Percentiles rank a stretch among this genome's conserved stretches.
phyloP scores from a whole-genome alignment of 129 eudicot species.

The Flaveria robusta region DNA sequence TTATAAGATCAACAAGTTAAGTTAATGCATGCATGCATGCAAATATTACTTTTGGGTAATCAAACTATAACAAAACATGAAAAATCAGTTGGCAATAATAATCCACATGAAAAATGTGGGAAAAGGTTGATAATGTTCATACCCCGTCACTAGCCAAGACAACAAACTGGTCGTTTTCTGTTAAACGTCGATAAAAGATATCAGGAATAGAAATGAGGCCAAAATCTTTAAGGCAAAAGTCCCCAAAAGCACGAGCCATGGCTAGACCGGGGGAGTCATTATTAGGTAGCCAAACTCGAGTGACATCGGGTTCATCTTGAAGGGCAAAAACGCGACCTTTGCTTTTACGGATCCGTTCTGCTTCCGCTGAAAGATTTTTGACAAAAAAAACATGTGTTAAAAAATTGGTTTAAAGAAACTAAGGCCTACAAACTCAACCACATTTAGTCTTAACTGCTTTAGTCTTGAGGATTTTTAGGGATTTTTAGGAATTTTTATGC shows the following conservation, averaged over 20 bases:
- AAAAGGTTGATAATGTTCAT: slow-evolving; percentile 1
- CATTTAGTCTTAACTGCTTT: no score
- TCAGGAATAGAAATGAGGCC: slow-evolving; percentile 85
- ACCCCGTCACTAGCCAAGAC: slow-evolving; percentile 92
- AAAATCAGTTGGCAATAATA: no score
- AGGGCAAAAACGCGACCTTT: slow-evolving; percentile 89
- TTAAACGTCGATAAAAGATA: slow-evolving; percentile 58
- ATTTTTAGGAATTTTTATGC: no score
- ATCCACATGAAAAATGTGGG: background rate
- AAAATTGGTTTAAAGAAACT: background rate
- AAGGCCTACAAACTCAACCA: no score
- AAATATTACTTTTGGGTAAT: no score
- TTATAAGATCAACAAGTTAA: background rate
- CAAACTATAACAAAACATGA: no score
- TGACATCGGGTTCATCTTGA: slow-evolving; percentile 82
- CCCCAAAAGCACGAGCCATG: slow-evolving; percentile 97
- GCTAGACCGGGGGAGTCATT: slow-evolving; percentile 90
- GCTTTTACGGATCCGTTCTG: slow-evolving; percentile 75
- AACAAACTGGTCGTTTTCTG: slow-evolving; percentile 70
- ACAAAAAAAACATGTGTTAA: background rate
- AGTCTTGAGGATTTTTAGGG: no score
- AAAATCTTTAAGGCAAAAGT: slow-evolving; percentile 83
- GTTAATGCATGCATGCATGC: no score
- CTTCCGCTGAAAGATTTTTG: slow-evolving; percentile 54
- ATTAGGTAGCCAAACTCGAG: slow-evolving; percentile 87